Evolutionary conservation across 148 eudicot genomes (phyloP).

Genomic region (Fagopyrum esculentum): DNA sequence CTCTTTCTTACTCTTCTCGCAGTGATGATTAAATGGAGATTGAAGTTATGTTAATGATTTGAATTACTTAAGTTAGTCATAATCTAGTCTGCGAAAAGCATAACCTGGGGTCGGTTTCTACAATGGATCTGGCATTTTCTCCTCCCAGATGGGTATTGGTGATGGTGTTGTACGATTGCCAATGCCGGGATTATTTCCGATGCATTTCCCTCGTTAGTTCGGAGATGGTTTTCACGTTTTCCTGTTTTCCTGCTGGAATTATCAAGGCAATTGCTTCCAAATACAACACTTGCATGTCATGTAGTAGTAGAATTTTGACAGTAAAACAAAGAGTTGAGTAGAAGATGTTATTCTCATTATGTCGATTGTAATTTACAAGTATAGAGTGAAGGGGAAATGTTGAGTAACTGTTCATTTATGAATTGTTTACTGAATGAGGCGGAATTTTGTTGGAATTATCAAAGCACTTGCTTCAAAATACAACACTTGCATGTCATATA

Average conservation of each 20-base stretch:
- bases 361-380: neutral
- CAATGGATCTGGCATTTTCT: neutral
- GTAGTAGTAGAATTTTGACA: neutral
- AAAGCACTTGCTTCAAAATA: neutral
- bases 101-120: neutral
- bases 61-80: neutral
- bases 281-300: slow-evolving; percentile 1
- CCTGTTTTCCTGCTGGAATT: neutral
- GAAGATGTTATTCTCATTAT: neutral
- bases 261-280: neutral
- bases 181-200: neutral
- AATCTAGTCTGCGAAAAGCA: neutral
- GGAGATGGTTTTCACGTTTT: neutral
- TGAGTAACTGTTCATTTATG: neutral
- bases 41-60: neutral
- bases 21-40: neutral
- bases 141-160: neutral
- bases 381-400: neutral
- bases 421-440: neutral
- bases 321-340: neutral
- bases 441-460: neutral
- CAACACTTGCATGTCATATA: slow-evolving; percentile 1
- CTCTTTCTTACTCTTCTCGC: neutral
- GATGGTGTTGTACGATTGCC: neutral
- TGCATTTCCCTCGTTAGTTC: neutral